Conservation (phyloP, 139 green algal species). For the Dunaliella primolecta region DNA sequence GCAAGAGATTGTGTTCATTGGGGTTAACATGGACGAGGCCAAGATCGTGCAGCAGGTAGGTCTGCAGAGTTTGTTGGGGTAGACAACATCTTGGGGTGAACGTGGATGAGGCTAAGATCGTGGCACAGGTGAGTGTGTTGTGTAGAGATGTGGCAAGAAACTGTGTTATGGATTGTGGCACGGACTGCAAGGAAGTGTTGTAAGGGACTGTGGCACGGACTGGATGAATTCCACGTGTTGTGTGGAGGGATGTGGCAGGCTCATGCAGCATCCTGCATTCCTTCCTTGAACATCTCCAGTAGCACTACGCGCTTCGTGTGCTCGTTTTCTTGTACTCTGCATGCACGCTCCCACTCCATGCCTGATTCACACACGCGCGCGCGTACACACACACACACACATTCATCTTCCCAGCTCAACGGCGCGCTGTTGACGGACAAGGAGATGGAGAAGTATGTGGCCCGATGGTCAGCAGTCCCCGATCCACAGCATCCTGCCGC, state of each 20-base stretch:
- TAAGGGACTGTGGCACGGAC: too few relatives aligned
- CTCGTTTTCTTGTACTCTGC: too few relatives aligned
- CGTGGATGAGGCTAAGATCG: conserved; percentile 83
- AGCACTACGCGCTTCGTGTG: too few relatives aligned
- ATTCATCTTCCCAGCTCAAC: conserved; percentile 62
- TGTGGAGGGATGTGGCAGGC: too few relatives aligned
- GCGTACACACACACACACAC: background rate
- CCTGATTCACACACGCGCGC: background rate
- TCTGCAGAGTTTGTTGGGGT: background rate
- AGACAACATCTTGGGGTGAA: conserved; percentile 54
- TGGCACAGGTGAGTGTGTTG: conserved; percentile 13
- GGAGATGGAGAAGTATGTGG: conserved; percentile 69
- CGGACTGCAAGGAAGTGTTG: too few relatives aligned
- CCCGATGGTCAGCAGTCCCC: conserved; percentile 38
- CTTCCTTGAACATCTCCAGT: too few relatives aligned
- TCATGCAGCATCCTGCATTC: too few relatives aligned
- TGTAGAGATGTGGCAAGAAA: background rate
- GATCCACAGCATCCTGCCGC: conserved; percentile 24
- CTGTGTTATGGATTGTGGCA: too few relatives aligned
- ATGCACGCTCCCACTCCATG: background rate
- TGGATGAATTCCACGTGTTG: too few relatives aligned
- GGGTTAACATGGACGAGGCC: conserved; percentile 72
- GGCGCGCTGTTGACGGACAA: conserved; percentile 73
- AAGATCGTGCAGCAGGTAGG: conserved; percentile 58
- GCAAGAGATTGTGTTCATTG: conserved; percentile 96